Evolutionary conservation across 306 rosid genomes (phyloP).

Genomic region (Medicago arabica): DNA sequence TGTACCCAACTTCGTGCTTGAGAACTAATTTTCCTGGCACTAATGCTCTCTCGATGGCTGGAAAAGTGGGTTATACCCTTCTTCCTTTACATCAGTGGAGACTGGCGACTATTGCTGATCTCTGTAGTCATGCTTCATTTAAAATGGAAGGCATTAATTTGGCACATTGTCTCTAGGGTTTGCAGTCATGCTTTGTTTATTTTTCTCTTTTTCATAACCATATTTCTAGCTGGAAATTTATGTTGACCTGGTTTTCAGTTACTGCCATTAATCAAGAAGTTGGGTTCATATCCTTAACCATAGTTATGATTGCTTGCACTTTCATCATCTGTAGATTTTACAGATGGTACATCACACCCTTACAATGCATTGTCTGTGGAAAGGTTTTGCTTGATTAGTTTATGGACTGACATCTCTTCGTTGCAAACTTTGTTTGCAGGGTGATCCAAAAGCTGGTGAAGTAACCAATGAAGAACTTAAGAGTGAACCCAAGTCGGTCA

Average conservation of each 20-base stretch:
- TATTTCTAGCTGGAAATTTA: neutral
- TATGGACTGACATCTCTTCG: conserved; percentile 37
- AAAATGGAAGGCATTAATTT: neutral
- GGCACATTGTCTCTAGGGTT: neutral
- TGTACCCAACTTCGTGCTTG: neutral
- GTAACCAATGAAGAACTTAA: conserved; percentile 59
- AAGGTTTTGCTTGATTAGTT: conserved; percentile 40
- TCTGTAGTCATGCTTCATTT: neutral
- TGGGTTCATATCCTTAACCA: conserved; percentile 30
- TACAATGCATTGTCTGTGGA: conserved; percentile 25
- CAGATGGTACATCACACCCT: conserved; percentile 6
- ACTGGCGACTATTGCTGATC: no score
- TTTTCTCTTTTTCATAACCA: no score
- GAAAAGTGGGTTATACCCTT: no score
- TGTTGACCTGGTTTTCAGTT: conserved; percentile 19
- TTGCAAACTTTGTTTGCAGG: conserved; percentile 57
- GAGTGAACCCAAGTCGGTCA: conserved; percentile 55
- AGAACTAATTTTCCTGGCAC: no score
- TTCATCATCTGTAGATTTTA: conserved; percentile 12
- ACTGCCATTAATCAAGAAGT: neutral
- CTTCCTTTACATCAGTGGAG: no score
- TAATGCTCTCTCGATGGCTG: no score
- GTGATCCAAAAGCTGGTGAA: conserved; percentile 63
- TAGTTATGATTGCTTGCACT: conserved; percentile 10
- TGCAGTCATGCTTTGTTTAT: neutral